Percentiles rank a stretch among this genome's conserved stretches.
phyloP scores from a whole-genome alignment of 1,284 basidiomycete species.

The Ceratobasidium sp. region DNA sequence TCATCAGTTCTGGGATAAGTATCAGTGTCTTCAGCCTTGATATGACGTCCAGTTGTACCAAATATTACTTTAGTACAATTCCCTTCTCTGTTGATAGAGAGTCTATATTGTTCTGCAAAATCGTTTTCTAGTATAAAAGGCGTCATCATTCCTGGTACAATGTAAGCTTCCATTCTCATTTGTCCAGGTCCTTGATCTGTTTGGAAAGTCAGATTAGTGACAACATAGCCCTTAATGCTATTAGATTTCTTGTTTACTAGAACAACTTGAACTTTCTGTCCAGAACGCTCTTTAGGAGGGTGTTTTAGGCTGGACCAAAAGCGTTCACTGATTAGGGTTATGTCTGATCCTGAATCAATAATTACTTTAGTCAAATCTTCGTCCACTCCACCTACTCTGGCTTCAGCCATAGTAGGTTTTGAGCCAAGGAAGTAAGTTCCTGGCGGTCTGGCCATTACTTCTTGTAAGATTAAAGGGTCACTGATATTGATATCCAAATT shows the following conservation, averaged over 20 bases:
- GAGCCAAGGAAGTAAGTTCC: conserved; percentile 52
- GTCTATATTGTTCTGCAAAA: conserved; percentile 55
- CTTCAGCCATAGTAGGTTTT: conserved; percentile 33
- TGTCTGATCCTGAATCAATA: conserved; percentile 46
- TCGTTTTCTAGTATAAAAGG: conserved; percentile 56
- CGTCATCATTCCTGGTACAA: conserved; percentile 51
- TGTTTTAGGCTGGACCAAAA: conserved; percentile 2
- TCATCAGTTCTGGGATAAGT: neutral
- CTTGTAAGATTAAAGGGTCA: conserved; percentile 19
- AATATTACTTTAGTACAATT: conserved; percentile 53
- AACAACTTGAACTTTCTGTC: conserved; percentile 45
- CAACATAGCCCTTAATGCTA: conserved; percentile 54
- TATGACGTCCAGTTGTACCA: conserved; percentile 50
- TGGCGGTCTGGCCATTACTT: conserved; percentile 54
- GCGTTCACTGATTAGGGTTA: conserved; percentile 46
- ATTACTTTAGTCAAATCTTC: neutral
- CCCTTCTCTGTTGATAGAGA: conserved; percentile 53
- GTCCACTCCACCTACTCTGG: neutral
- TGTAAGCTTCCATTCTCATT: conserved; percentile 55
- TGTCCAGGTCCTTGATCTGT: conserved; percentile 52
- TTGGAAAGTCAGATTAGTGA: conserved; percentile 52
- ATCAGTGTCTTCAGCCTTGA: neutral
- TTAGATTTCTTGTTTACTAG: conserved; percentile 53
- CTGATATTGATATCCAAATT: neutral
- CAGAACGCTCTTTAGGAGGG: conserved; percentile 40